Conservation (phyloP, 2,329 filamentous ascomycete species). For the Dendrostoma leiphaemia region DNA sequence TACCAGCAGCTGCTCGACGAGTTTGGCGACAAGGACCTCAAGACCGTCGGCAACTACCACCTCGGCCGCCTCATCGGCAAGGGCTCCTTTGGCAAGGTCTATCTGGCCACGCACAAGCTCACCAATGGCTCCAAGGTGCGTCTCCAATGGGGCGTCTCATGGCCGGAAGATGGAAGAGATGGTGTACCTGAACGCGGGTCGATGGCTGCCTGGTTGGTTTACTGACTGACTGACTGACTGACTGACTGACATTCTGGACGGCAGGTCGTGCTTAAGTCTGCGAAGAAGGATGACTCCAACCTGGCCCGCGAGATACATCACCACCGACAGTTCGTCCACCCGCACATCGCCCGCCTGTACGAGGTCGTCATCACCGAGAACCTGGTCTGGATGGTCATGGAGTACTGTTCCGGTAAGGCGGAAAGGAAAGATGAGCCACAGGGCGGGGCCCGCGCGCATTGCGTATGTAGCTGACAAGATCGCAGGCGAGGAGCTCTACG, state of each 20-base stretch:
- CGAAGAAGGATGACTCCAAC: slow-evolving; percentile 93
- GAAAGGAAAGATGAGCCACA: no score
- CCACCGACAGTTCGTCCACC: slow-evolving; percentile 95
- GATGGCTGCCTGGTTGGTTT: no score
- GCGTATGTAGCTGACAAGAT: slow-evolving; percentile 26
- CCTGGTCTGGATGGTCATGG: slow-evolving; percentile 92
- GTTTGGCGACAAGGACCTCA: slow-evolving; percentile 88
- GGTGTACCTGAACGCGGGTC: no score
- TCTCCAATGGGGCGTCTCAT: no score
- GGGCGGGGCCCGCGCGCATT: neutral
- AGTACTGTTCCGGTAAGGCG: slow-evolving; percentile 83
- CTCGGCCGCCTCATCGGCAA: slow-evolving; percentile 92
- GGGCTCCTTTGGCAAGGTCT: slow-evolving; percentile 97
- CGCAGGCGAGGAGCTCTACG: slow-evolving; percentile 91
- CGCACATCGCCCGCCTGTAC: slow-evolving; percentile 93
- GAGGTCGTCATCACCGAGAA: slow-evolving; percentile 97
- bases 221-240: no score
- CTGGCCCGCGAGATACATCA: slow-evolving; percentile 97
- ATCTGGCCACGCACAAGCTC: slow-evolving; percentile 92
- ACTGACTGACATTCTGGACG: neutral
- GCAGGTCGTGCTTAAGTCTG: slow-evolving; percentile 96
- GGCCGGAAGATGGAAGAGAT: no score
- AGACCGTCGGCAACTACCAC: slow-evolving; percentile 91
- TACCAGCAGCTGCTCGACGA: slow-evolving; percentile 96
- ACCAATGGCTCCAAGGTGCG: slow-evolving; percentile 95